A percentile compares a stretch with the other conserved stretches of the same genome.
Conservation (phyloP, 306 rosid species). For the Heteromeles arbutifolia region DNA sequence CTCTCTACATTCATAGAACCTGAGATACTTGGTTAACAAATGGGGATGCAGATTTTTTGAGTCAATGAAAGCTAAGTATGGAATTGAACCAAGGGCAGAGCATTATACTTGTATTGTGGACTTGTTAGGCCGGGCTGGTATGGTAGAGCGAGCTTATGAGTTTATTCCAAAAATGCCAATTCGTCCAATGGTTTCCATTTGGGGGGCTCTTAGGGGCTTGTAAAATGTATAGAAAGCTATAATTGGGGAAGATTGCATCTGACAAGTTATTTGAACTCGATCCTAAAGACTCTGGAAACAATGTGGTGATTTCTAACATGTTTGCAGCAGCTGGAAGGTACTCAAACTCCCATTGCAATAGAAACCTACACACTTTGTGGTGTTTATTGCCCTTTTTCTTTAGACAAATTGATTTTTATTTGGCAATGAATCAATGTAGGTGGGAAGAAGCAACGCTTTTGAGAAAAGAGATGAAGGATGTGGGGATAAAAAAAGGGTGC, state of each 20-base stretch:
- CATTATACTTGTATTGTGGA: constrained; percentile 83
- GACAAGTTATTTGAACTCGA: constrained; percentile 72
- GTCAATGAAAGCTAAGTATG: constrained; percentile 51
- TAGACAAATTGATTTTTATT: background rate
- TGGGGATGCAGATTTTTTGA: constrained; percentile 57
- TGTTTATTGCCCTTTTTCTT: background rate
- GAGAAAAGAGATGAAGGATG: constrained; percentile 73
- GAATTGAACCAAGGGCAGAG: constrained; percentile 66
- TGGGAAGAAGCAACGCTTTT: constrained; percentile 87
- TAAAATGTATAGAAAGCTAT: constrained; percentile 61
- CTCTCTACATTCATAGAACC: too few relatives aligned
- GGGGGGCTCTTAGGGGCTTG: constrained; percentile 91
- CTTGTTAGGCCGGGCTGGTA: constrained; percentile 72
- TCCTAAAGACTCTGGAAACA: constrained; percentile 84
- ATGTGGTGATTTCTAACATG: constrained; percentile 77
- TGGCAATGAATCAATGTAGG: constrained; percentile 33
- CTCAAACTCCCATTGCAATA: background rate
- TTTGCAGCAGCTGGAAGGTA: constrained; percentile 84
- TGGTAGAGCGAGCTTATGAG: constrained; percentile 76
- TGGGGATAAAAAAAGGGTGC: constrained; percentile 67
- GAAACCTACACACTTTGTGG: too few relatives aligned
- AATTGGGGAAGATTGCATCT: constrained; percentile 71
- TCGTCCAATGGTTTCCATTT: constrained; percentile 60
- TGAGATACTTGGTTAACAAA: background rate
- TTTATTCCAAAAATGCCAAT: constrained; percentile 63